These are phyloP conservation scores for Nitzschia inconspicua DNA, from an alignment of 108 stramenopile species.

Conservation along the genomic window DNA sequence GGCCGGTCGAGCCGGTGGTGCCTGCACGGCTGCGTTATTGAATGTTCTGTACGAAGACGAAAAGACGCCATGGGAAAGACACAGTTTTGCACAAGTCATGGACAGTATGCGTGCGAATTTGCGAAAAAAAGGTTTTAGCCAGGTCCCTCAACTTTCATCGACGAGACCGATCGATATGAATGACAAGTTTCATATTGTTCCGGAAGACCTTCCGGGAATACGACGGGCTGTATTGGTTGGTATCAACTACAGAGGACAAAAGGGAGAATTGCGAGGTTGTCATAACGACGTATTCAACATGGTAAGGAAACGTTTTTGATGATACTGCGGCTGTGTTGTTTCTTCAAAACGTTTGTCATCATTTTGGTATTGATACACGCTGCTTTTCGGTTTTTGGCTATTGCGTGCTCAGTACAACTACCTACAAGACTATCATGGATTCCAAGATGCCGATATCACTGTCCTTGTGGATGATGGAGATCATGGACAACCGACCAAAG, in stretches of 20 bases:
- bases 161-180: constrained; percentile 41
- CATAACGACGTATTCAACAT: constrained; percentile 30
- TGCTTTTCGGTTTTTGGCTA: too few relatives aligned
- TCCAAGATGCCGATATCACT: constrained; percentile 66
- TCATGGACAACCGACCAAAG: constrained; percentile 48
- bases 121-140: constrained; percentile 30
- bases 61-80: constrained; percentile 27
- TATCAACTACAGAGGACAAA: constrained; percentile 81
- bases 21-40: constrained; percentile 82
- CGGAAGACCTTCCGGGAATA: constrained; percentile 17
- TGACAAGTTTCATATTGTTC: constrained; percentile 33
- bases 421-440: constrained; percentile 77
- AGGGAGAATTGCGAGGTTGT: constrained; percentile 56
- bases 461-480: constrained; percentile 74
- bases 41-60: constrained; percentile 56
- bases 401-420: constrained; percentile 70
- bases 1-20: constrained; percentile 75
- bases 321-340: too few relatives aligned
- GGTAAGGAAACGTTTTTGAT: too few relatives aligned
- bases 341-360: background rate
- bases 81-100: constrained; percentile 72
- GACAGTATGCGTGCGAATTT: constrained; percentile 53
- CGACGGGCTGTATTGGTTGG: constrained; percentile 67
- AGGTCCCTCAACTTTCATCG: constrained; percentile 61
- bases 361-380: background rate